phyloP scores from a whole-genome alignment of 106 monocot species.

The Iris macrosiphon region DNA sequence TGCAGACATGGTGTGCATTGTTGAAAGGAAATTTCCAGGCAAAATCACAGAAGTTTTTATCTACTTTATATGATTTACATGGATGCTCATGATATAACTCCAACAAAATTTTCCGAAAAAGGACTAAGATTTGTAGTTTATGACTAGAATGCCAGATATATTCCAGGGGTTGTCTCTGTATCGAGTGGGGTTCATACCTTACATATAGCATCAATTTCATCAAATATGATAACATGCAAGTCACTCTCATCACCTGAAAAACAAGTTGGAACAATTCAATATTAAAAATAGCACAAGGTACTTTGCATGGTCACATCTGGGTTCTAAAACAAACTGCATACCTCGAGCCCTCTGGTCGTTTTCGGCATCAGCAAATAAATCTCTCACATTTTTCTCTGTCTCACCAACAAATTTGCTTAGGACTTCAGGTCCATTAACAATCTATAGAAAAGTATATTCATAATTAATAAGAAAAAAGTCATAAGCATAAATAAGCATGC shows the following conservation, averaged over 20 bases:
- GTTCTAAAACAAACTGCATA: conserved; percentile 9
- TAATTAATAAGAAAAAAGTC: neutral
- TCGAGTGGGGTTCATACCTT: conserved; percentile 47
- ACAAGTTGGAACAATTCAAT: conserved; percentile 9
- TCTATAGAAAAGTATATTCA: conserved; percentile 25
- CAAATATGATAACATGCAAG: conserved; percentile 97
- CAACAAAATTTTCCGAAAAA: too few species aligned
- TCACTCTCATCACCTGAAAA: conserved; percentile 98
- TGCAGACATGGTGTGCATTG: too few species aligned
- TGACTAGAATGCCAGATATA: too few species aligned
- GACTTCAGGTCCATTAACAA: conserved; percentile 99
- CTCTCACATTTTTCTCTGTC: conserved; percentile 98
- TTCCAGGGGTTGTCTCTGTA: too few species aligned
- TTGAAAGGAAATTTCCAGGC: too few species aligned
- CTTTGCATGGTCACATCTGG: neutral
- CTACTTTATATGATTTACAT: too few species aligned
- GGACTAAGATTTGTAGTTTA: too few species aligned
- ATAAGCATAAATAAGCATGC: neutral
- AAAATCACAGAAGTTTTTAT: too few species aligned
- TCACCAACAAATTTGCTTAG: conserved; percentile 98
- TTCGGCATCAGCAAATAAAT: conserved; percentile 99
- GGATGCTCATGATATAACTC: too few species aligned
- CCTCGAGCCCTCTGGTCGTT: conserved; percentile 82
- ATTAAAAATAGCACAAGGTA: too few species aligned
- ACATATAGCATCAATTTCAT: conserved; percentile 99